Evolutionary conservation across 2,329 filamentous ascomycete species (phyloP), one percentile per base, ranked within the genome.

Genomic region (Fusarium veterinarium): DNA sequence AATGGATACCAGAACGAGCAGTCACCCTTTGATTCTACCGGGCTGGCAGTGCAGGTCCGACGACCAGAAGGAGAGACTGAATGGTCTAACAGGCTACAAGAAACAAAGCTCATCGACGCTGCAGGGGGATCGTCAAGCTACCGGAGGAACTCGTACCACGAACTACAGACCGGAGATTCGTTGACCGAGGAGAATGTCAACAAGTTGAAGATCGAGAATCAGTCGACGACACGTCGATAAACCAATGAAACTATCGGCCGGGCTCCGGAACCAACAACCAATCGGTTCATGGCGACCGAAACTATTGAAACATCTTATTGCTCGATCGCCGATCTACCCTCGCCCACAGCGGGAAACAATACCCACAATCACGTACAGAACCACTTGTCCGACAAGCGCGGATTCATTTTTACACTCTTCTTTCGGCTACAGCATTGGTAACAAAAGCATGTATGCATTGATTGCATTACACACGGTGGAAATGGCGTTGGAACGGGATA

Each of bases 131-230:
- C 80, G 30, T 72, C 79, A 10, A 77, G 71, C 31, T 79, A 79
- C 48, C 73, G 80, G n/a, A 77, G 75, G 20, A 80, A 77, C 35
- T 81, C 80, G 12, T 81, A 81, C 33, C 79, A 83, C 14, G 82
- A 81, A 42, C 66, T 76, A 31, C 76, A 80, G 16, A 63, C 75
- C 12, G 83, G 83, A 6, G 85, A 88, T 60, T 83, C 83, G 9
- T 73, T 89, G 68, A 89, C 87, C 2, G 84, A 87, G 69, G 87
- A 87, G 75, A 89, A 89, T 71, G 80, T 89, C 51, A 86, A 84
- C 40, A 86, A 81, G 67, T 74, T 89, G 48, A 82, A 82, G 63
- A 80, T 79, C 63, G 81, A 84, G 61, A 82, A 77, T 49, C 69
- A 74, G 49, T 69, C 68, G 41, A 69, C 65, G 35, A 52, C 67